Evolutionary conservation across 1,284 basidiomycete species (phyloP), one percentile per base, ranked within the genome.

Genomic region (Phlebopus sp.): DNA sequence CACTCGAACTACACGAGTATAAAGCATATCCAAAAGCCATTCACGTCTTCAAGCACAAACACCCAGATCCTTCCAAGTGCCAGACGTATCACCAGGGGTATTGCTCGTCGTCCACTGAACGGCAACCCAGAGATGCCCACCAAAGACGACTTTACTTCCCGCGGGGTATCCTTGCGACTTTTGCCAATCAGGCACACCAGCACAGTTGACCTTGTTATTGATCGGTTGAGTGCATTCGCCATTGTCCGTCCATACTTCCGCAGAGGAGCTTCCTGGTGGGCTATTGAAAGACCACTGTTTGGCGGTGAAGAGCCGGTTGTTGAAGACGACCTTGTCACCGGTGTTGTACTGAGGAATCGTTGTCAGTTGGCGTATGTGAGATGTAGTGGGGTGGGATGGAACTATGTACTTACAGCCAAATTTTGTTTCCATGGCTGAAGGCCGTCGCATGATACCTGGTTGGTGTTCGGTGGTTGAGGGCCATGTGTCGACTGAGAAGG

Each of bases 201-300:
- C 18, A 8, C 46, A 48, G 17, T 47, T 18, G 10, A 25, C 44
- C 11, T 47, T 48, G 32, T 48, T 47, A 14, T 11, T 47, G 3
- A 23, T 19, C 17, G 21, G 27, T 17, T 29, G 46, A 13, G 18
- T 17, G 11, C 44, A 46, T 14, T 2, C 1, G 10, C 25, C 44
- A 5, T 19, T 30, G 5, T 27, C 2, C 6, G 29, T 31, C 44
- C 44, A 46, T 4, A n/a, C n/a, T n/a, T n/a, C n/a, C n/a, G 8
- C 41, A 6, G 2, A 25, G 5, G 43, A 29, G 11, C 17, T 21
- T 17, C 18, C 11, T 14, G 46, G 46, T 8, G 13, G 25, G n/a
- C 15, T 47, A 32, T 48, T 48, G 13, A 48, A 48, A 10, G n/a
- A 48, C 46, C 46, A 48, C 3, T 48, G 46, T 2, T 14, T 48